These are phyloP conservation scores for Trichoderma parareesei DNA, from an alignment of 495 filamentous ascomycete species.

Conservation along the genomic window DNA sequence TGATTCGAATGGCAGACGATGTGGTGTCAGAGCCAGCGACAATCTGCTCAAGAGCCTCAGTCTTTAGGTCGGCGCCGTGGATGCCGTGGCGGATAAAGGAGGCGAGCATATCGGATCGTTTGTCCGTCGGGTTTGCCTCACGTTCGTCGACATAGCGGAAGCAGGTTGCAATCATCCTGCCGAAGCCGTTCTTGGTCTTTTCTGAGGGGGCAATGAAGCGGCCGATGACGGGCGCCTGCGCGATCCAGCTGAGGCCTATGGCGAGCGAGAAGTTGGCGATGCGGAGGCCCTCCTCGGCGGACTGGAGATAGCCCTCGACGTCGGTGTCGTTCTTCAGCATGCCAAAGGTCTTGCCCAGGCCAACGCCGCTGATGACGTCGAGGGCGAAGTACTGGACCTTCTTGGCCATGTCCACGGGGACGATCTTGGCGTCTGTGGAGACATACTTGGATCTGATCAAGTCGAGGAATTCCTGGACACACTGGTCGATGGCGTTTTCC, in stretches of 20 bases:
- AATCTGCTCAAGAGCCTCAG: slow-evolving; percentile 28
- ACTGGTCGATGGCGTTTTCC: slow-evolving; percentile 35
- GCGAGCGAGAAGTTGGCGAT: slow-evolving; percentile 11
- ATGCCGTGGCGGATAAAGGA: slow-evolving; percentile 33
- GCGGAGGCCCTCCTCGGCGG: slow-evolving; percentile 17
- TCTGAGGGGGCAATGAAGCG: slow-evolving; percentile 15
- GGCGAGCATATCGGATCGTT: slow-evolving; percentile 25
- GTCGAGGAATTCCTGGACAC: slow-evolving; percentile 29
- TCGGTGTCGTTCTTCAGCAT: slow-evolving; percentile 27
- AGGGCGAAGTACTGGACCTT: slow-evolving; percentile 33
- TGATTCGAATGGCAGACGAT: slow-evolving; percentile 45
- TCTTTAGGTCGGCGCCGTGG: slow-evolving; percentile 18
- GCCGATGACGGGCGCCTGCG: slow-evolving; percentile 16
- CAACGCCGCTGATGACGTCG: slow-evolving; percentile 32
- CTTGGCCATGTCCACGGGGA: slow-evolving; percentile 37
- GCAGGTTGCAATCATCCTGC: slow-evolving; percentile 15
- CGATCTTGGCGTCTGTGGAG: slow-evolving; percentile 24
- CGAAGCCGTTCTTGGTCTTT: slow-evolving; percentile 20
- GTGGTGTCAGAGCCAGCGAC: slow-evolving; percentile 55
- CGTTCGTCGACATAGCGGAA: slow-evolving; percentile 28
- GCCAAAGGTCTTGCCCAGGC: slow-evolving; percentile 30
- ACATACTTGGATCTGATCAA: slow-evolving; percentile 38
- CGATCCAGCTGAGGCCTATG: slow-evolving; percentile 14
- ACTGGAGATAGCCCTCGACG: slow-evolving; percentile 21
- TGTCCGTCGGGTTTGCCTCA: slow-evolving; percentile 19